These are phyloP conservation scores for Pseudogymnoascus sp. DNA, from an alignment of 2,329 filamentous ascomycete species.

Conservation along the genomic window DNA sequence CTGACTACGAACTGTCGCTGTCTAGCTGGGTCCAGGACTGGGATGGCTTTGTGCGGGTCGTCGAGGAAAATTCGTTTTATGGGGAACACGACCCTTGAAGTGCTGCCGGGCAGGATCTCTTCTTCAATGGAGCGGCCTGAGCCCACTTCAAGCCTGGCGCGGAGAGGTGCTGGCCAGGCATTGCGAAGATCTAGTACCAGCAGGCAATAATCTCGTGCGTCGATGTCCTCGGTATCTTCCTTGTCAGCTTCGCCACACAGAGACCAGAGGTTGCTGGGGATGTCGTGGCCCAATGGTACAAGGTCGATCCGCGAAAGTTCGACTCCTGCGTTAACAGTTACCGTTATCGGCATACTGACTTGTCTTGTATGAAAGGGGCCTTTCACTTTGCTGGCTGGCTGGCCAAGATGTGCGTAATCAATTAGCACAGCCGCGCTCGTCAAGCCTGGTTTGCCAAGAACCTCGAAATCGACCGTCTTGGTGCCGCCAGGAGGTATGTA, in stretches of 20 bases:
- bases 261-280: slow-evolving; percentile 55
- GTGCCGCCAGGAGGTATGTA: slow-evolving; percentile 61
- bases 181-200: slow-evolving; percentile 80
- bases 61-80: slow-evolving; percentile 67
- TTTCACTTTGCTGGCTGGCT: slow-evolving; percentile 56
- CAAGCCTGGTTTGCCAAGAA: slow-evolving; percentile 78
- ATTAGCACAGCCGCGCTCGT: slow-evolving; percentile 73
- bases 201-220: slow-evolving; percentile 62
- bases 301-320: slow-evolving; percentile 76
- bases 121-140: slow-evolving; percentile 31
- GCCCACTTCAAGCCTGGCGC: slow-evolving; percentile 48
- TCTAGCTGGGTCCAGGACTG: slow-evolving; percentile 70
- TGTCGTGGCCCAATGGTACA: slow-evolving; percentile 59
- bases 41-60: slow-evolving; percentile 71
- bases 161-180: slow-evolving; percentile 75
- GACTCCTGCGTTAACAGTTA: slow-evolving; percentile 88
- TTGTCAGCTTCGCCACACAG: slow-evolving; percentile 31
- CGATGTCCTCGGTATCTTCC: slow-evolving; percentile 29
- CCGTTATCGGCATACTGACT: slow-evolving; percentile 68
- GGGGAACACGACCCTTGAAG: slow-evolving; percentile 67
- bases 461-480: slow-evolving; percentile 70
- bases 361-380: slow-evolving; percentile 78
- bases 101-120: slow-evolving; percentile 57
- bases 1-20: slow-evolving; percentile 91
- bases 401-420: slow-evolving; percentile 77